Evolutionary conservation across 106 monocot genomes (phyloP), one percentile per base, ranked within the genome.

Genomic region (Posidonia australis): DNA sequence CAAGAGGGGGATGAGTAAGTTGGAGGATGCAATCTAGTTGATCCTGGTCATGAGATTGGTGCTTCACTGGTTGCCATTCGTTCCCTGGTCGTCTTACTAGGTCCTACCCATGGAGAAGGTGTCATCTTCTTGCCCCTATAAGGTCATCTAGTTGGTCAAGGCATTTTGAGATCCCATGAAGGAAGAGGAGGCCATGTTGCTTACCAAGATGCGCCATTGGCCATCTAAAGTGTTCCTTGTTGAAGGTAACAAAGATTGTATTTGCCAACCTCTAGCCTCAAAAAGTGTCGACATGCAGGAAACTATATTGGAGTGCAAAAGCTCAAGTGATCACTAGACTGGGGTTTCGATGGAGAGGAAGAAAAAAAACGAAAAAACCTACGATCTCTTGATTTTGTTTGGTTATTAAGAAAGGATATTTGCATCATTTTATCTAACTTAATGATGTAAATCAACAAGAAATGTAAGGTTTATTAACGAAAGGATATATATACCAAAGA

Each of bases 1-100:
- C 66, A 29, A 9, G 0, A 26, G 24, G 61, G 70, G 47, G 14
- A 31, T 60, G 32, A 46, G 62, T 6, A 46, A 28, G 27, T 29
- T 73, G 43, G 65, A 73, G 56, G 73, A 73, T 28, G 73, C 57
- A 18, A 58, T 73, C 65, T 23, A 73, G 28, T 17, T 55, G 27
- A 66, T 73, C 44, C 32, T 58, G 42, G 65, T 73, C 20, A 63
- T 28, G 31, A 27, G 65, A 41, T 53, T 65, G 26, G 73, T 65
- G 2, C 73, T 65, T 4, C 55, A 65, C 45, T 73, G 73, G 73
- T 56, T 73, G 10, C 73, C 73, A 1, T 73, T 73, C 57, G 16
- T 65, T 5, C 73, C 73, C 5, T 65, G 73, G 20, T 73, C 73
- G 1, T 73, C 73, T 20, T 73, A 73, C 65, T 73, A 65, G 73